Conservation (phyloP, 129 eudicot genomes). For the Rutidosis leptorrhynchoides region DNA sequence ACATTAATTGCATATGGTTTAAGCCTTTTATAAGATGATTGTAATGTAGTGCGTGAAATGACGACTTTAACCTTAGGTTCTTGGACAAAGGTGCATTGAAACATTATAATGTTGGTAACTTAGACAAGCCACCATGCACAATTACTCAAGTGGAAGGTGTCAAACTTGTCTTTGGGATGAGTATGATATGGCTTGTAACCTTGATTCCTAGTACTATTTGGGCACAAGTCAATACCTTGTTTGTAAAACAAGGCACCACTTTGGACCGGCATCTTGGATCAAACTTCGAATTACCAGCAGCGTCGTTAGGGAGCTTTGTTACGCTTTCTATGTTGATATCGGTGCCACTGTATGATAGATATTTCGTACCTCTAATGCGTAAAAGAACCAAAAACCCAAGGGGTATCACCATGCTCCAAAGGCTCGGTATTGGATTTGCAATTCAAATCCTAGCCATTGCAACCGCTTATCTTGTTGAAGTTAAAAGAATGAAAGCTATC, state of each 20-base stretch:
- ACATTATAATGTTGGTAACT: slow-evolving; percentile 27
- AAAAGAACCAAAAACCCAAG: slow-evolving; percentile 73
- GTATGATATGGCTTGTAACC: slow-evolving; percentile 75
- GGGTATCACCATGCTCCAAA: slow-evolving; percentile 80
- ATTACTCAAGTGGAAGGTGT: slow-evolving; percentile 85
- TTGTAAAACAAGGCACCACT: slow-evolving; percentile 95
- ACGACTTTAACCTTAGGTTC: slow-evolving; percentile 46
- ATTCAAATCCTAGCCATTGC: slow-evolving; percentile 76
- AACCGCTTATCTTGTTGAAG: slow-evolving; percentile 58
- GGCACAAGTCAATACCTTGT: slow-evolving; percentile 96
- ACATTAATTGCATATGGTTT: background rate
- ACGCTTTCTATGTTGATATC: slow-evolving; percentile 67
- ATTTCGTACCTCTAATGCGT: slow-evolving; percentile 71
- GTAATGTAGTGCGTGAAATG: slow-evolving; percentile 10
- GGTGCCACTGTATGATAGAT: slow-evolving; percentile 71
- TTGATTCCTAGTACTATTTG: slow-evolving; percentile 88
- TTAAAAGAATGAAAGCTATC: slow-evolving; percentile 49
- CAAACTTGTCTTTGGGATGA: slow-evolving; percentile 80
- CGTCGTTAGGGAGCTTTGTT: slow-evolving; percentile 77
- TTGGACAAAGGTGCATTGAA: slow-evolving; percentile 84
- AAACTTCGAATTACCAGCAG: slow-evolving; percentile 70
- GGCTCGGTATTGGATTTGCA: slow-evolving; percentile 68
- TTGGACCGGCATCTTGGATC: slow-evolving; percentile 67
- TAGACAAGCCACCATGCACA: slow-evolving; percentile 61
- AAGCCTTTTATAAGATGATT: background rate